These are phyloP conservation scores for Rhodotorula sp. DNA, from an alignment of 1,284 basidiomycete genomes.

Conservation along the genomic window DNA sequence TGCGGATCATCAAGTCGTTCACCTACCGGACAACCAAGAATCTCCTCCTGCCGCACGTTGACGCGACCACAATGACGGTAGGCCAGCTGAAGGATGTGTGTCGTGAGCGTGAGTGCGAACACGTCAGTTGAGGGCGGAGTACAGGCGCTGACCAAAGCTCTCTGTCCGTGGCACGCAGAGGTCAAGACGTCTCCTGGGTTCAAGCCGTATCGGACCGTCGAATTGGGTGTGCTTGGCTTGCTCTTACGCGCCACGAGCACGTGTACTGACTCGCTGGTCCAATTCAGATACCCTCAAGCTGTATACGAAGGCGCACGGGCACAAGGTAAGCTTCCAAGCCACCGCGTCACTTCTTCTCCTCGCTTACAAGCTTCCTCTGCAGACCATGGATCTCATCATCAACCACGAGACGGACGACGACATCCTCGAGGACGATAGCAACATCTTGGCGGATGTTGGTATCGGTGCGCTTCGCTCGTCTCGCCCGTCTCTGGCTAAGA, in stretches of 20 bases:
- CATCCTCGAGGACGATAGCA: slow-evolving; percentile 71
- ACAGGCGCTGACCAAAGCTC: neutral
- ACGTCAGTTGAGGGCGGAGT: neutral
- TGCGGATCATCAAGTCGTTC: slow-evolving; percentile 94
- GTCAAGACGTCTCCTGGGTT: slow-evolving; percentile 70
- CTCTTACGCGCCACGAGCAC: too few species aligned
- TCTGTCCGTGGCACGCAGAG: slow-evolving; percentile 53
- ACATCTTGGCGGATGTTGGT: slow-evolving; percentile 64
- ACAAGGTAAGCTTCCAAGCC: slow-evolving; percentile 63
- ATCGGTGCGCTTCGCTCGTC: slow-evolving; percentile 60
- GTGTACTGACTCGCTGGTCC: neutral
- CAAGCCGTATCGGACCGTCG: slow-evolving; percentile 75
- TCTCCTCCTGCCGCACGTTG: slow-evolving; percentile 75
- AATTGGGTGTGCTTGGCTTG: slow-evolving; percentile 58
- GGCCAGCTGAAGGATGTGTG: slow-evolving; percentile 69
- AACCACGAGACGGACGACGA: slow-evolving; percentile 85
- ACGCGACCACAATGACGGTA: slow-evolving; percentile 75
- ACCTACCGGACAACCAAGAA: slow-evolving; percentile 85
- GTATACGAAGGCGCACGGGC: slow-evolving; percentile 89
- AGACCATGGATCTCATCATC: slow-evolving; percentile 93
- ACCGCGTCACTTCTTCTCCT: slow-evolving; percentile 4
- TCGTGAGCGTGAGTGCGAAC: slow-evolving; percentile 57
- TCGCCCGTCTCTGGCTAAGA: too few species aligned
- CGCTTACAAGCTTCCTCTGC: slow-evolving; percentile 15
- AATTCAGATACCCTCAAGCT: slow-evolving; percentile 80